phyloP scores from a whole-genome alignment of 441 rosid species.

The Viola pubescens region DNA sequence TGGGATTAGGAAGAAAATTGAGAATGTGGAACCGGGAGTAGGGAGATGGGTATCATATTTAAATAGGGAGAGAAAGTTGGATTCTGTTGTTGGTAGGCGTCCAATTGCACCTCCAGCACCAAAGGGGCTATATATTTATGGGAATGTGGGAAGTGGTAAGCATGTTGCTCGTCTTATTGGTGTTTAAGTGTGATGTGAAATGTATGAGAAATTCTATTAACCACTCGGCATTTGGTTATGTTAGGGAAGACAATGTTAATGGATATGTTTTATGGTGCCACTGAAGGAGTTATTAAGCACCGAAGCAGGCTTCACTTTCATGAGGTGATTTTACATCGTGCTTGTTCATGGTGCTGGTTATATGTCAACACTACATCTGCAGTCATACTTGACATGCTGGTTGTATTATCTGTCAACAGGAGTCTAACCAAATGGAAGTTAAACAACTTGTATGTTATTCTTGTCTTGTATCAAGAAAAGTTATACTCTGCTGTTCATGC shows the following conservation, averaged over 20 bases:
- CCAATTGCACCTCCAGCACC: constrained; percentile 77
- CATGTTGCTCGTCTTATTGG: constrained; percentile 17
- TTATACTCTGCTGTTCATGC: constrained; percentile 8
- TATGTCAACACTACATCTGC: neutral
- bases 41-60: constrained; percentile 95
- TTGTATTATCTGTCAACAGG: neutral
- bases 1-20: constrained; percentile 38
- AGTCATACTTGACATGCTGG: neutral
- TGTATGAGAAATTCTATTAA: constrained; percentile 1
- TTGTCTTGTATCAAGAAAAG: neutral
- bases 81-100: constrained; percentile 59
- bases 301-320: constrained; percentile 76
- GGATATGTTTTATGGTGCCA: constrained; percentile 89
- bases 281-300: constrained; percentile 61
- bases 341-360: too few species aligned
- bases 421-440: constrained; percentile 1
- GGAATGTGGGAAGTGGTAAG: constrained; percentile 86
- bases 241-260: constrained; percentile 95
- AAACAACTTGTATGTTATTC: neutral
- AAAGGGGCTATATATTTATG: constrained; percentile 81
- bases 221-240: constrained; percentile 8
- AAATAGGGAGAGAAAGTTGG: constrained; percentile 75
- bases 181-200: constrained; percentile 6
- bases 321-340: constrained; percentile 41
- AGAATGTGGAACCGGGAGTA: constrained; percentile 69